Evolutionary conservation across 768 basidiomycete genomes (phyloP), one percentile per base, ranked within the genome.

Genomic region (Favolaschia claudopus): DNA sequence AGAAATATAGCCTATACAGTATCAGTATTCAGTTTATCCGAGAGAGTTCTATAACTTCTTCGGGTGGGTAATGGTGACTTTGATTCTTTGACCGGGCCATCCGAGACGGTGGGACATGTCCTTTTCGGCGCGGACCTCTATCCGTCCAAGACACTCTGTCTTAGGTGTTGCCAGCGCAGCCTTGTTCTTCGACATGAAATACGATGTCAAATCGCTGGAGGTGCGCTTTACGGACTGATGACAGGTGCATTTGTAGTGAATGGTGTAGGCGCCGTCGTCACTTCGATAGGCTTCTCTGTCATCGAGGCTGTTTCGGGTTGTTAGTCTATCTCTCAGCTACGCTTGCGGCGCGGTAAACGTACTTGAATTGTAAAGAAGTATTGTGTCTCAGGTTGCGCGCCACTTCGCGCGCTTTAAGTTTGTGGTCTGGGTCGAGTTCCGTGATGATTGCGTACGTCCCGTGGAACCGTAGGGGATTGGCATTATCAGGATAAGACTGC

Each of bases 391-490:
- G 48, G 25, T 62, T 56, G 42, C 60, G 51, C n/a, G 59, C 64
- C 10, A 62, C 60, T 10, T 8, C 10, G 2, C 52, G 55, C 28
- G 57, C 39, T 29, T 56, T 55, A 3, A 15, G 32, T 24, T 58
- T 59, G 47, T 65, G 61, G 56, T 65, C 51, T n/a, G 55, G 9
- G 2, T 34, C 40, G 7, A 60, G 64, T 6, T 39, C 2, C 33
- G 64, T 55, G 56, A 65, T 56, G 43, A 65, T 61, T 24, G 58
- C 46, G 48, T 65, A 60, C 1, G 64, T 65, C 13, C 51, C 64
- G 27, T 56, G 25, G 42, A 62, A 65, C 24, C 45, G 50, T 19
- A 60, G 24, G 4, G 53, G 39, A 24, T 29, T 25, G 50, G 4
- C 32, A 25, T 22, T 39, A 27, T 48, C 34, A 12, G 38, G 25